Conservation (phyloP, 768 basidiomycete species). For the Termitomyces sp. region DNA sequence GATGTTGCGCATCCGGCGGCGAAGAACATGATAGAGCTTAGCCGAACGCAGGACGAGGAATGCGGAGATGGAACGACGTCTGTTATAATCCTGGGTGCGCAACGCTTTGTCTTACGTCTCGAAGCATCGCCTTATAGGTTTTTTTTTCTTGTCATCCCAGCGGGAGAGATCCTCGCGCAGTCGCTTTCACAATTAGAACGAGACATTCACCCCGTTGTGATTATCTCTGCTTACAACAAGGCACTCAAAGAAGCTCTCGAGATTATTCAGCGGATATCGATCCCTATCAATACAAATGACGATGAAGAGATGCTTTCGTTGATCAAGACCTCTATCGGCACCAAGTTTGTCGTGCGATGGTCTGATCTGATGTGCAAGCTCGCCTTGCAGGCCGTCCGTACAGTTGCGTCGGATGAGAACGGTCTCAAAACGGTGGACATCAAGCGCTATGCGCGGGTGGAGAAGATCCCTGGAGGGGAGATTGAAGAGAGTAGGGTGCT, state of each 20-base stretch:
- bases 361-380: slow-evolving; percentile 96
- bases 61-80: slow-evolving; percentile 98
- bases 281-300: slow-evolving; percentile 82
- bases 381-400: slow-evolving; percentile 88
- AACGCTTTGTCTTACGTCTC: background rate
- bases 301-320: slow-evolving; percentile 92
- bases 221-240: slow-evolving; percentile 97
- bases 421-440: slow-evolving; percentile 90
- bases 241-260: slow-evolving; percentile 89
- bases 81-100: slow-evolving; percentile 91
- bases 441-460: slow-evolving; percentile 95
- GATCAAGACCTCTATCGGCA: slow-evolving; percentile 98
- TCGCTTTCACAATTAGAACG: slow-evolving; percentile 91
- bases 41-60: slow-evolving; percentile 97
- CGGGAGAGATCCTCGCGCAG: slow-evolving; percentile 96
- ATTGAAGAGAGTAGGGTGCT: slow-evolving; percentile 90
- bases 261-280: slow-evolving; percentile 82
- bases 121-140: background rate
- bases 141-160: slow-evolving; percentile 22
- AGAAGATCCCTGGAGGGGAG: slow-evolving; percentile 96
- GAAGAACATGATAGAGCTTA: slow-evolving; percentile 99
- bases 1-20: slow-evolving; percentile 99
- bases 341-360: slow-evolving; percentile 97
- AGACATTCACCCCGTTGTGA: slow-evolving; percentile 97
- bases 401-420: slow-evolving; percentile 73